Evolutionary conservation across 257 asterid species (phyloP), one percentile per base, ranked within the genome.

Genomic region (Solanum peruvianum): DNA sequence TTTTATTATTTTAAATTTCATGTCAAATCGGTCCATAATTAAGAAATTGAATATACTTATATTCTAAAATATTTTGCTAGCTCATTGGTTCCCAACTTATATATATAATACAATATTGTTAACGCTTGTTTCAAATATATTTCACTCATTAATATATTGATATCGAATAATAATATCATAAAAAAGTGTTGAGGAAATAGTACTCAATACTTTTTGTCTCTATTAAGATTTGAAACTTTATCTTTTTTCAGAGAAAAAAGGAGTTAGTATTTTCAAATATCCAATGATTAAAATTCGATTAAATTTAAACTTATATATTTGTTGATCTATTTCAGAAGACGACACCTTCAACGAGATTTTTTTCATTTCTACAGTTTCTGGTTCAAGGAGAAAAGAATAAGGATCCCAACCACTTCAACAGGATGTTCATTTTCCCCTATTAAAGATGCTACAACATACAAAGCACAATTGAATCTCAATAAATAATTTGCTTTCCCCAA

Each of bases 271-370:
- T 33, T 33, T 16, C 62, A 52, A 52, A 52, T 3, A 49, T 49
- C 1, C 67, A 20, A n/a, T n/a, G 4, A 0, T 64, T 1, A 2
- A 11, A 62, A 4, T 62, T 4, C 0, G 4, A 10, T 9, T 64
- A 25, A 64, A 64, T 64, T 66, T 11, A 4, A 66, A 66, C 0
- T 66, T 0, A 0, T 11, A 9, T 9, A 25, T 66, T 66, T 25
- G 0, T 2, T 25, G 0, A 13, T 25, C 0, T 6, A n/a, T 64
- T 64, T 11, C 12, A 1, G 6, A 25, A 13, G 0, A 64, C 0
- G 9, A 35, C 0, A 35, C 7, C 5, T 0, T 35, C 39, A 35
- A 35, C 7, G 7, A 35, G 7, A 25, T 49, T 6, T 49, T 49
- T 49, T 49, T 8, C 9, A 13, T 10, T 67, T 27, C 11, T 27